phyloP scores from a whole-genome alignment of 345 rosid genomes.

The Mercurialis annua region DNA sequence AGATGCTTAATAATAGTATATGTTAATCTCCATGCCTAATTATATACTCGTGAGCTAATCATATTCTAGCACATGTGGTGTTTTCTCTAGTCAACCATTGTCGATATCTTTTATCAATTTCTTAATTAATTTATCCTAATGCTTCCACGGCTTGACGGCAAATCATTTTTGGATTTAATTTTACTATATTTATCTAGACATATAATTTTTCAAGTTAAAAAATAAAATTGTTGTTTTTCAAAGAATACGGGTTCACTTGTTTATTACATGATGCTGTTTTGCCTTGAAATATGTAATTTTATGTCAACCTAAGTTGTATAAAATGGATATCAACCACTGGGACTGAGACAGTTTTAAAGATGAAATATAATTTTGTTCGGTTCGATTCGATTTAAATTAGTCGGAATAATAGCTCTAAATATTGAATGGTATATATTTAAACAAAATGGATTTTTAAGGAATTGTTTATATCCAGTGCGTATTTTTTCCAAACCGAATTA shows the following conservation, averaged over 20 bases:
- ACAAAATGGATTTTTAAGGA: too few species aligned
- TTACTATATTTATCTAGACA: not conserved
- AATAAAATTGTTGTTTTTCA: not conserved
- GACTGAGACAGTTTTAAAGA: too few species aligned
- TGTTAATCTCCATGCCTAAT: constrained; percentile 25
- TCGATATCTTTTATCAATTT: constrained; percentile 15
- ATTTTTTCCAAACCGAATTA: too few species aligned
- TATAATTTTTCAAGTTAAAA: too few species aligned
- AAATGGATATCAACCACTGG: too few species aligned
- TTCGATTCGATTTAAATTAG: too few species aligned
- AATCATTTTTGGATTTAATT: not conserved
- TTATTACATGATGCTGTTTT: not conserved
- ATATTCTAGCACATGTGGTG: constrained; percentile 56
- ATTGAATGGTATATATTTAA: too few species aligned
- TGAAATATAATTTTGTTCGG: too few species aligned
- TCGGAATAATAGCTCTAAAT: too few species aligned
- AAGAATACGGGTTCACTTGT: constrained; percentile 7
- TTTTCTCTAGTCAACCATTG: constrained; percentile 40
- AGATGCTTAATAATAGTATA: constrained; percentile 24
- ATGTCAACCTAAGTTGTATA: not conserved
- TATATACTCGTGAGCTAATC: constrained; percentile 47
- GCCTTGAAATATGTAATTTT: not conserved
- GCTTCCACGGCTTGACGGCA: constrained; percentile 13
- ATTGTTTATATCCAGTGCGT: too few species aligned
- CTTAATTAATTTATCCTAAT: constrained; percentile 8